Conservation (phyloP, 2,329 filamentous ascomycete species). For the Diaporthe citri region DNA sequence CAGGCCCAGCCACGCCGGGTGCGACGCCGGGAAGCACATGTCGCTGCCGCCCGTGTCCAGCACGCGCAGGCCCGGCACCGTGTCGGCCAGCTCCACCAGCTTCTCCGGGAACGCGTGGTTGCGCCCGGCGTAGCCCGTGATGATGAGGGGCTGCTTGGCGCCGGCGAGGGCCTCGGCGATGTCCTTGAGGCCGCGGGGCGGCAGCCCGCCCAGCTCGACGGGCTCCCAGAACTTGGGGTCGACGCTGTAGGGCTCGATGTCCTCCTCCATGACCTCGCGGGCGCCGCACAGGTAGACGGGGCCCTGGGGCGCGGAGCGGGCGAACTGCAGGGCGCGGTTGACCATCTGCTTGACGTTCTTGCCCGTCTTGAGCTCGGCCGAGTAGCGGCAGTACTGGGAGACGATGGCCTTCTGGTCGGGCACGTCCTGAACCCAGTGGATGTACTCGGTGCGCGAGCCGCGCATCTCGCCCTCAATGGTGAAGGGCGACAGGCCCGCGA, state of each 20-base stretch:
- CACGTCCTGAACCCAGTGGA: slow-evolving; percentile 59
- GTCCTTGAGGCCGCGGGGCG: slow-evolving; percentile 63
- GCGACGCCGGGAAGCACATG: slow-evolving; percentile 83
- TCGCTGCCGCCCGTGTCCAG: slow-evolving; percentile 83
- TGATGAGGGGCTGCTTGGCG: slow-evolving; percentile 75
- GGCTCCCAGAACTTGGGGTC: slow-evolving; percentile 78
- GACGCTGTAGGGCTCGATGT: slow-evolving; percentile 79
- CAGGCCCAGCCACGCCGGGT: slow-evolving; percentile 77
- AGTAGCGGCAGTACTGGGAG: slow-evolving; percentile 86
- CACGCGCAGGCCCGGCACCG: slow-evolving; percentile 76
- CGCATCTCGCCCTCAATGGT: slow-evolving; percentile 58
- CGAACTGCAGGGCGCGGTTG: slow-evolving; percentile 86
- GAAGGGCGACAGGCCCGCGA: slow-evolving; percentile 58
- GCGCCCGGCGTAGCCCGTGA: slow-evolving; percentile 79
- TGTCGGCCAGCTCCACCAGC: slow-evolving; percentile 76
- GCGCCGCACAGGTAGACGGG: slow-evolving; percentile 85
- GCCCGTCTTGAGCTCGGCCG: slow-evolving; percentile 85
- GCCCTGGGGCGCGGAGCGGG: slow-evolving; percentile 80
- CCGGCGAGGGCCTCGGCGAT: slow-evolving; percentile 74
- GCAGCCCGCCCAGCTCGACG: slow-evolving; percentile 74
- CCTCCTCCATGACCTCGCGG: slow-evolving; percentile 87
- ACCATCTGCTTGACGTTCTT: slow-evolving; percentile 92
- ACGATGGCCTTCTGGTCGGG: slow-evolving; percentile 67
- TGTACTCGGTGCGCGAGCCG: slow-evolving; percentile 56
- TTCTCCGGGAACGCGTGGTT: slow-evolving; percentile 73